These are phyloP conservation scores for Salvia splendens DNA, from an alignment of 257 asterid species.

Conservation along the genomic window DNA sequence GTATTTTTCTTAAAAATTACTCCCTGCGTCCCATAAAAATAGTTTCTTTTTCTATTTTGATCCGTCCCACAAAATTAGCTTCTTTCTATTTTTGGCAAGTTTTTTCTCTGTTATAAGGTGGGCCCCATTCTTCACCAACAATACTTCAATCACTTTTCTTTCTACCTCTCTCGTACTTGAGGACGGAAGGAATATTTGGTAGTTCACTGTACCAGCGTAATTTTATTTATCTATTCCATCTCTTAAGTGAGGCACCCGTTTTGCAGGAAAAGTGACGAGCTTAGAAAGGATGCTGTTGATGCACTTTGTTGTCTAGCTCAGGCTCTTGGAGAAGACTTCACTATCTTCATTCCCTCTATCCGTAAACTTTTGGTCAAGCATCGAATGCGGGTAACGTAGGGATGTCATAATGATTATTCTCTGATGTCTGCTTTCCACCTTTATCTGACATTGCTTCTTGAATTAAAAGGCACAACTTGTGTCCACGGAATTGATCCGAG, in stretches of 20 bases:
- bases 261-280: conserved; percentile 87
- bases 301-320: conserved; percentile 96
- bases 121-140: too few relatives aligned
- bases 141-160: too few relatives aligned
- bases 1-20: background rate
- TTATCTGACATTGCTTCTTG: conserved; percentile 40
- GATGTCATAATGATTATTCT: conserved; percentile 4
- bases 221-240: conserved; percentile 16
- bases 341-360: conserved; percentile 87
- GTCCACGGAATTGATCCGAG: conserved; percentile 93
- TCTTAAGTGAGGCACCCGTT: conserved; percentile 21
- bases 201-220: conserved; percentile 21
- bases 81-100: too few relatives aligned
- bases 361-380: conserved; percentile 86
- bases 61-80: too few relatives aligned
- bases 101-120: too few relatives aligned
- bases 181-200: background rate
- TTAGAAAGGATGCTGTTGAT: conserved; percentile 88
- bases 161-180: too few relatives aligned
- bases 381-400: conserved; percentile 67
- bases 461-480: conserved; percentile 90
- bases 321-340: conserved; percentile 95
- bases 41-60: too few relatives aligned
- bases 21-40: too few relatives aligned
- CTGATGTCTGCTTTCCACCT: conserved; percentile 27